Base-by-base conservation (phyloP, 2,329 filamentous ascomycete species). In the Fonsecaea multimorphosa region DNA sequence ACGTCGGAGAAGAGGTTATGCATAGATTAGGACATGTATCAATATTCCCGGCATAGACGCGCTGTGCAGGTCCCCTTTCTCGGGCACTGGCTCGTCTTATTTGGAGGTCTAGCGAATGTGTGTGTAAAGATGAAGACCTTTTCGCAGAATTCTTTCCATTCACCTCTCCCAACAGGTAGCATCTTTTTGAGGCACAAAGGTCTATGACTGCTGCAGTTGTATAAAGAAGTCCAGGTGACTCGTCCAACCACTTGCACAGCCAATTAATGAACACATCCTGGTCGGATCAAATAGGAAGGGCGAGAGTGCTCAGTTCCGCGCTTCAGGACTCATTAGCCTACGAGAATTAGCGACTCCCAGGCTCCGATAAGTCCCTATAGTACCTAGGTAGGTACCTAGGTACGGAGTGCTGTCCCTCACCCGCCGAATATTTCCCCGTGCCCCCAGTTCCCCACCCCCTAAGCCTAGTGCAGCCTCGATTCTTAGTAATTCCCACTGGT, bases 1-100 rank as follows among this genome's bases (percentile, higher is more conserved):
- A 79, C 96, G 94, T 84, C 87, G 93, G 75, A 82, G 85, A 73
- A 88, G 65, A 64, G 67, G 67, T 46, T 67, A 69, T 44, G 64
- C 61, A 12, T 69, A 65, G 52, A 62, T 32, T 57, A 61, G 64
- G 19, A 49, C 44, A 24, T 49, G 44, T 49, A 49, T 49, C 44
- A 49, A 49, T 49, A 49, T 49, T 24, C 19, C 8, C n/a, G 31
- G 31, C 51, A 54, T 54, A n/a, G 51, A 31, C 51, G 12, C 27
- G 14, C 51, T 54, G 51, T 54, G 27, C 24, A 49, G 11, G 22
- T 12, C 44, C 4, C 44, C 2, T 19, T 6, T 49, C 44, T 24
- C 19, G 19, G 44, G 12, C 19, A 49, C 44, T 11, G 44, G 44
- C 44, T 24, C 0, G 22, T 11, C 44, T 27, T 44, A n/a, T 6